A percentile compares a stretch with the other conserved stretches of the same genome.
phyloP scores from a whole-genome alignment of 805 yeast genomes.

The Kuraishia floccosa region DNA sequence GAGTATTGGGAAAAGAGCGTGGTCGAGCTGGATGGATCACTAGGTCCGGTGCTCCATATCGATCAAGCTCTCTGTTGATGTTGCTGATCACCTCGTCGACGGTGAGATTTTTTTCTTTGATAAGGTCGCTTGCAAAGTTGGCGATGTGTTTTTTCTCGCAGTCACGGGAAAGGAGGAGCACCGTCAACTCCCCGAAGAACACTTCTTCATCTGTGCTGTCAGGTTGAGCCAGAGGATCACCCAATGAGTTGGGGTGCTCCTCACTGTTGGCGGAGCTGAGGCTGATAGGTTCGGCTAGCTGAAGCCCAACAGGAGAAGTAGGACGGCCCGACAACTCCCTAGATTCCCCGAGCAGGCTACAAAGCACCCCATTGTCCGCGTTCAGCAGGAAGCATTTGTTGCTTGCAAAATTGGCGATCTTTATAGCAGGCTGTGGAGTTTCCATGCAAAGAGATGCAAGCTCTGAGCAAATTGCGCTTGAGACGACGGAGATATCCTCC shows the following conservation, averaged over 20 bases:
- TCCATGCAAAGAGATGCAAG: constrained; percentile 9
- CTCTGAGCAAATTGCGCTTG: constrained; percentile 14
- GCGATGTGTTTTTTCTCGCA: constrained; percentile 2
- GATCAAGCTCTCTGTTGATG: constrained; percentile 6
- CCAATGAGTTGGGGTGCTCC: constrained; percentile 6
- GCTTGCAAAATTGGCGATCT: constrained; percentile 10
- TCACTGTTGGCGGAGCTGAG: constrained; percentile 3
- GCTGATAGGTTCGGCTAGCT: constrained; percentile 4
- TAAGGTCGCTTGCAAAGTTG: constrained; percentile 2
- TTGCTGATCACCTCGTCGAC: no score
- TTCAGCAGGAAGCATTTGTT: constrained; percentile 5
- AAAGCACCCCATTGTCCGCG: constrained; percentile 3
- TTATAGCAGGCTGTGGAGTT: constrained; percentile 9
- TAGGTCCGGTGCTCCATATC: constrained; percentile 8
- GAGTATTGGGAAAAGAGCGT: constrained; percentile 6
- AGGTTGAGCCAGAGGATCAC: constrained; percentile 1
- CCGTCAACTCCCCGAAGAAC: constrained; percentile 5
- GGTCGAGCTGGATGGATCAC: constrained; percentile 9
- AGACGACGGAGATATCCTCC: constrained; percentile 12
- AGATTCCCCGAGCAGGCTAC: no score
- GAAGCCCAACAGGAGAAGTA: constrained; percentile 6
- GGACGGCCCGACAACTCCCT: neutral
- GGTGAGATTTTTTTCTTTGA: constrained; percentile 3
- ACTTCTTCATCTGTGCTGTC: neutral
- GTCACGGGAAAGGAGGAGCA: constrained; percentile 8